Conservation (phyloP, 2,329 filamentous ascomycete species). For the Phoma sp. region DNA sequence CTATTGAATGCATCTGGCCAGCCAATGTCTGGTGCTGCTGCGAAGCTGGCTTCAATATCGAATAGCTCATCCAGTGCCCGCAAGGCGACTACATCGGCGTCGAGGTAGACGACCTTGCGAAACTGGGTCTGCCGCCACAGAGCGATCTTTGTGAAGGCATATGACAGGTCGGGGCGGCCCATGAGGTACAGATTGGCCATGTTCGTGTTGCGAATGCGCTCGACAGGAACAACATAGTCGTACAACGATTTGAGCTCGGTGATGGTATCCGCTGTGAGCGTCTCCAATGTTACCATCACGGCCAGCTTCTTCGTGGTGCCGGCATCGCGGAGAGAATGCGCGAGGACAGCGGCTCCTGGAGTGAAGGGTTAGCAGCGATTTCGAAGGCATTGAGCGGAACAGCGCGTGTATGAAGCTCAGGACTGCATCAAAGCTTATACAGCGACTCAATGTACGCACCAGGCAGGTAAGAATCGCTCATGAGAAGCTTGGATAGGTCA, state of each 20-base stretch:
- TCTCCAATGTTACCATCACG: slow-evolving; percentile 81
- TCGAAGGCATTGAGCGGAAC: background rate
- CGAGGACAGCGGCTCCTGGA: slow-evolving; percentile 86
- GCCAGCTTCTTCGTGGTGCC: slow-evolving; percentile 86
- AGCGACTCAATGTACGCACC: slow-evolving; percentile 59
- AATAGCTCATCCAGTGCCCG: slow-evolving; percentile 94
- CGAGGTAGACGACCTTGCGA: slow-evolving; percentile 90
- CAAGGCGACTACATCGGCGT: slow-evolving; percentile 90
- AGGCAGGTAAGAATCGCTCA: slow-evolving; percentile 91
- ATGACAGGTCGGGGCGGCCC: slow-evolving; percentile 87
- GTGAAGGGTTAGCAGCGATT: background rate
- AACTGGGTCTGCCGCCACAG: slow-evolving; percentile 93
- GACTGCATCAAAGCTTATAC: background rate
- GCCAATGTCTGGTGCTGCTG: slow-evolving; percentile 88
- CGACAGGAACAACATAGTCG: slow-evolving; percentile 86
- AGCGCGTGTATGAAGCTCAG: background rate
- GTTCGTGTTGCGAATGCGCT: slow-evolving; percentile 75
- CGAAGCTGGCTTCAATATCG: slow-evolving; percentile 64
- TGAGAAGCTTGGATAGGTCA: slow-evolving; percentile 71
- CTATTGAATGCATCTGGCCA: slow-evolving; percentile 99
- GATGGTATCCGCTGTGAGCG: slow-evolving; percentile 75
- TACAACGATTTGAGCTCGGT: slow-evolving; percentile 82
- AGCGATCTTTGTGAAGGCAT: slow-evolving; percentile 94
- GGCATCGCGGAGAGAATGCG: slow-evolving; percentile 91
- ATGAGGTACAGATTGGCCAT: slow-evolving; percentile 88